Evolutionary conservation across 768 basidiomycete genomes (phyloP).

Genomic region (Kwoniella sp.): DNA sequence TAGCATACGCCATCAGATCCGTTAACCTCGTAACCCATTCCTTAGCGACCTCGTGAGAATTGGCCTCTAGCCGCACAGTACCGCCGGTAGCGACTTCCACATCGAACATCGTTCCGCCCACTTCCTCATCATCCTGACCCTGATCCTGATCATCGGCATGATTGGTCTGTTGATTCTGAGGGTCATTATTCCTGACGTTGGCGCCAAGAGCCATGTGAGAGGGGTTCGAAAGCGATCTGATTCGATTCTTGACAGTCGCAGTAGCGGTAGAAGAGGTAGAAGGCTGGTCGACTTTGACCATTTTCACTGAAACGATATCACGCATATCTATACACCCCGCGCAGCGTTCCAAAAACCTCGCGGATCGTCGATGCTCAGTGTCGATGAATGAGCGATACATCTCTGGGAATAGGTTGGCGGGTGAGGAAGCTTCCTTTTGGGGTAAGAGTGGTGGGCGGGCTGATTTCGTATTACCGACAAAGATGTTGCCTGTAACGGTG

Average conservation of each 20-base stretch:
- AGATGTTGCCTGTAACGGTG: slow-evolving; percentile 41
- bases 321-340: slow-evolving; percentile 71
- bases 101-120: slow-evolving; percentile 67
- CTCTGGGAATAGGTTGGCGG: slow-evolving; percentile 31
- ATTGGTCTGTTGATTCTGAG: neutral
- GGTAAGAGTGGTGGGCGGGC: slow-evolving; percentile 44
- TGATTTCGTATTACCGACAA: slow-evolving; percentile 32
- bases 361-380: slow-evolving; percentile 46
- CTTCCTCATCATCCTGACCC: slow-evolving; percentile 63
- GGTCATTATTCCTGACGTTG: neutral
- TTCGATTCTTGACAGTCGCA: neutral
- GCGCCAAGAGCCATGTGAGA: neutral
- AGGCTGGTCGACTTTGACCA: slow-evolving; percentile 42
- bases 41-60: slow-evolving; percentile 67
- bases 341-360: slow-evolving; percentile 51
- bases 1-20: slow-evolving; percentile 76
- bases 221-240: neutral
- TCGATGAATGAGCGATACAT: slow-evolving; percentile 41
- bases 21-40: slow-evolving; percentile 85
- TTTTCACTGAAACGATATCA: slow-evolving; percentile 66
- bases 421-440: slow-evolving; percentile 27
- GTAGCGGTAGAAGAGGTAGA: neutral
- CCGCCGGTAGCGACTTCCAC: slow-evolving; percentile 69
- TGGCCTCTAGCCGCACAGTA: slow-evolving; percentile 79
- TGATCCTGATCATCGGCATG: neutral